Base-by-base conservation (phyloP, 2,329 filamentous ascomycete species). In the Phialophora chinensis region DNA sequence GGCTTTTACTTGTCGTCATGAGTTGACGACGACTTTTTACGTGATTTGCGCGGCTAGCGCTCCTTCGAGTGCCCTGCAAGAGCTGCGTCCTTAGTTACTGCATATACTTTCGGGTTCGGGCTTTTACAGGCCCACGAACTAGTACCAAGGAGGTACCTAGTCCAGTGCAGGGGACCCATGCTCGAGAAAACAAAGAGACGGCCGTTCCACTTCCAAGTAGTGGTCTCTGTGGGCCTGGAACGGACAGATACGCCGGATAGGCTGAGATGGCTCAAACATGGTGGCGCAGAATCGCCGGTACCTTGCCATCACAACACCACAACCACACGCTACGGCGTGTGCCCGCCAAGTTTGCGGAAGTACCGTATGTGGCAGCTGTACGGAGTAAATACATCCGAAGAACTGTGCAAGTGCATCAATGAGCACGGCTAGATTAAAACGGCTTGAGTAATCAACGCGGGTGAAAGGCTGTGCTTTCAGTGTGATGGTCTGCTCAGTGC, bases 231-330 rank as follows among this genome's bases (percentile, higher is more conserved):
- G 38, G 38, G 38, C 38, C 38, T 44, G 4, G 6, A n/a, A 44
- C 14, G 17, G 17, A n/a, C 17, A n/a, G 14, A 8, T n/a, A 42
- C 35, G 14, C 14, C 14, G 35, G 35, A 42, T 42, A 42, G 38
- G 38, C 38, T 44, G 38, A 44, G 4, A n/a, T n/a, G 38, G 38
- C 38, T 44, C 38, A 44, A 44, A n/a, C 38, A n/a, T 44, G 5
- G 20, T 52, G 49, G 49, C 49, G 49, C 49, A 23, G 27, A 50
- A 25, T 52, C 49, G 49, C 49, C 49, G 49, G 49, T 52, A 29
- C 49, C 49, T 52, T 52, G 49, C 25, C 49, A 44, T 8, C 5
- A n/a, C 8, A 17, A 44, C 38, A 17, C 2, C 38, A n/a, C 38
- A n/a, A n/a, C 17, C 17, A 44, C 38, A n/a, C 38, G 38, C 4